Base-by-base conservation (phyloP, 306 rosid species). In the Cucurbita maxima region DNA sequence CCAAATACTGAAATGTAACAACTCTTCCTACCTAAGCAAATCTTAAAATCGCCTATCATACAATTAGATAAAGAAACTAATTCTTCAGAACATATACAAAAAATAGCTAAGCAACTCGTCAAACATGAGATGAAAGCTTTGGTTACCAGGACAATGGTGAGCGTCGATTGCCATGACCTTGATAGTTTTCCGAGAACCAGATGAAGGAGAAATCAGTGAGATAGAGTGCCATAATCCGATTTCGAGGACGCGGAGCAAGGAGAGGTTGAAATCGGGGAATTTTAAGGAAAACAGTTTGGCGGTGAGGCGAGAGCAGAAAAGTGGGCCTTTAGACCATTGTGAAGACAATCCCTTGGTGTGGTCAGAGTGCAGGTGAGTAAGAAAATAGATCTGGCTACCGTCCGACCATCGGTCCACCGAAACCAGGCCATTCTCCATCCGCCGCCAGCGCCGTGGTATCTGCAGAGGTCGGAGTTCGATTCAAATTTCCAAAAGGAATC, bases 301-400 rank as follows among this genome's bases (percentile, higher is more conserved):
- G 55, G 92, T 84, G 85, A 84, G 77, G 56, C 82, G 79, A 43
- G 92, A 87, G 77, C 90, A 87, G 87, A 78, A 87, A 77, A 89
- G 82, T 1, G 85, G 89, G 4, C 78, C 96, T 58, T 75, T 80
- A 37, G 90, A 68, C 96, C 96, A 87, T 0, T 81, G 9, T 15
- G 92, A 71, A 6, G 96, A 85, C 69, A 87, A 83, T 55, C 92
- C 96, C 0, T 73, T 3, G 78, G 92, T 86, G 81, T 89, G 96
- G 47, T 89, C 90, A n/a, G 96, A 81, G 79, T 89, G 90, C 12
- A 89, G 90, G 84, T 89, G 96, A 6, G 96, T 87, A 36, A 89
- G 84, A 82, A 89, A 89, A 76, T 89, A 89, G 2, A 58, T 84
- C 8, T 80, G 85, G 83, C 96, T 87, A 20, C 85, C 82, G 10